A percentile compares a stretch with the other conserved stretches of the same genome.
These are phyloP conservation scores for Linanthus parryae DNA, from an alignment of 148 eudicot species.

Conservation along the genomic window DNA sequence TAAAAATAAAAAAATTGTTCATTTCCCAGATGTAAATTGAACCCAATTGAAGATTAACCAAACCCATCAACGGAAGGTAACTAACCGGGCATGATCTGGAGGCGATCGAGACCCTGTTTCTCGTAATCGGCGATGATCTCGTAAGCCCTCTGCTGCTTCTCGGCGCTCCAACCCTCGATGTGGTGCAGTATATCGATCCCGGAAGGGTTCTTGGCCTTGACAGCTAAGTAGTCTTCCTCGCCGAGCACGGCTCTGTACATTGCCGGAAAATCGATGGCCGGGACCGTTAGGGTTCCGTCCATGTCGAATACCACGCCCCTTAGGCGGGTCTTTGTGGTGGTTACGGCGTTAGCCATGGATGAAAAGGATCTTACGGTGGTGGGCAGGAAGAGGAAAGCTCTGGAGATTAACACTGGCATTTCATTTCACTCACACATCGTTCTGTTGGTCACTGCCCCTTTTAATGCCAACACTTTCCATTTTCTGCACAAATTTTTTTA, in stretches of 20 bases:
- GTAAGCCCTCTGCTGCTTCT: constrained; percentile 50
- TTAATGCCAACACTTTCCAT: too few relatives aligned
- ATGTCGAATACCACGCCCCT: constrained; percentile 94
- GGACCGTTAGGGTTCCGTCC: constrained; percentile 96
- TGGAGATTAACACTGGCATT: constrained; percentile 8
- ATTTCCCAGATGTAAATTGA: too few relatives aligned
- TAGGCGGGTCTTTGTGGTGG: constrained; percentile 27
- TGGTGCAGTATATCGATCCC: constrained; percentile 83
- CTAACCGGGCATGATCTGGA: constrained; percentile 92
- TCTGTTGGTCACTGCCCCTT: too few relatives aligned
- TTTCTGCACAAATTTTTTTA: too few relatives aligned
- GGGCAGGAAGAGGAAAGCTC: constrained; percentile 11
- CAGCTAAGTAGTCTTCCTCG: constrained; percentile 33
- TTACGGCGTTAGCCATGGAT: constrained; percentile 18
- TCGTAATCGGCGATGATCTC: constrained; percentile 73
- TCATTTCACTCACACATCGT: too few relatives aligned
- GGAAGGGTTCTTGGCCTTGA: constrained; percentile 41
- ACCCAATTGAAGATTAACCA: too few relatives aligned
- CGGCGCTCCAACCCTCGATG: constrained; percentile 51
- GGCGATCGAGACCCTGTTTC: constrained; percentile 63
- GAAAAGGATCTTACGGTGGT: constrained; percentile 14
- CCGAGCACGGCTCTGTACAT: constrained; percentile 88
- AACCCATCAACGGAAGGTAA: too few relatives aligned
- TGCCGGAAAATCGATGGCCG: constrained; percentile 78
- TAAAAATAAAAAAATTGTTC: too few relatives aligned